phyloP scores from a whole-genome alignment of 2,329 filamentous ascomycete genomes.

The Aspergillus glaucus region DNA sequence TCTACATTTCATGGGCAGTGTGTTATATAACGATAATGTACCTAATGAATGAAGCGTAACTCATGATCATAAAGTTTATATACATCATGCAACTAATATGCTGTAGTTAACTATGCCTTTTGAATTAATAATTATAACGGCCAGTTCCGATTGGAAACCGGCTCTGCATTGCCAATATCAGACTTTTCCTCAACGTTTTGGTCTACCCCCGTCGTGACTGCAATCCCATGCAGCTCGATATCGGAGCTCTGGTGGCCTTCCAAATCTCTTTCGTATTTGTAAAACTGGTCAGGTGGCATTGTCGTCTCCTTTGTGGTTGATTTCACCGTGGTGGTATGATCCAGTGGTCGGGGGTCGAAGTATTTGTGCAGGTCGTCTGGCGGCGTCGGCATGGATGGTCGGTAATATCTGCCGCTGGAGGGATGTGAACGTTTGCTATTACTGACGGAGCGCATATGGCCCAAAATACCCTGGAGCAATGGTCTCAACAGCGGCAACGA shows the following conservation, averaged over 20 bases:
- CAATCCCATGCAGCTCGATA: neutral
- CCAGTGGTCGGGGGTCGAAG: neutral
- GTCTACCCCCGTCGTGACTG: neutral
- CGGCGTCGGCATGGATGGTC: neutral
- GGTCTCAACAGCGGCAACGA: constrained; percentile 5
- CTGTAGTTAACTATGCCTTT: no score
- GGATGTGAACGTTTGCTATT: neutral
- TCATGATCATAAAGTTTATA: neutral
- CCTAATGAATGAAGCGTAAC: neutral
- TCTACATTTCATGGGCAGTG: no score
- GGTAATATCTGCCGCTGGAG: neutral
- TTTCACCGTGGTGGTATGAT: neutral
- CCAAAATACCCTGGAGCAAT: constrained; percentile 2
- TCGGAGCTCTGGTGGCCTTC: neutral
- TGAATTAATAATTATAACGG: neutral
- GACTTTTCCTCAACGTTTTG: neutral
- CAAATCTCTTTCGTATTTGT: no score
- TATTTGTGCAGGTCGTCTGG: neutral
- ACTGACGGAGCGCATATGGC: neutral
- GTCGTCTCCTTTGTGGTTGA: neutral
- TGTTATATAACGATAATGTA: neutral
- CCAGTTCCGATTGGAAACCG: neutral
- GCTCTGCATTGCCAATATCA: neutral
- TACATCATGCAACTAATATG: neutral
- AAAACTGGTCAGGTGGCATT: no score